These are phyloP conservation scores for Sarocladium strictum DNA, from an alignment of 2,329 filamentous ascomycete species.

Conservation along the genomic window DNA sequence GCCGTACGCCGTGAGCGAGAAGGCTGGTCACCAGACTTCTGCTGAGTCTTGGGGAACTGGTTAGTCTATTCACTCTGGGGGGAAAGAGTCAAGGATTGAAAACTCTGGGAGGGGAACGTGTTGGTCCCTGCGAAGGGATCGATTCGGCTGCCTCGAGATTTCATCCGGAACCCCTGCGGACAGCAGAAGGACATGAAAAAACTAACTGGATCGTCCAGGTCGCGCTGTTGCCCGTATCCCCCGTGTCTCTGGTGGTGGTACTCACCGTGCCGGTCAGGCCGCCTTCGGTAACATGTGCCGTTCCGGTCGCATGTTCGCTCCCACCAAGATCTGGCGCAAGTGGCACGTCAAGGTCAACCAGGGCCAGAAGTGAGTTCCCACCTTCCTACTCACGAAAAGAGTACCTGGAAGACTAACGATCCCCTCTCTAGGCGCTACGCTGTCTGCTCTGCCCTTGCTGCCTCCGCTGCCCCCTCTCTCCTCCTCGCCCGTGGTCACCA, in stretches of 20 bases:
- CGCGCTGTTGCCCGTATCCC: conserved; percentile 99
- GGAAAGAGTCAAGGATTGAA: neutral
- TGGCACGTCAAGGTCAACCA: conserved; percentile 99
- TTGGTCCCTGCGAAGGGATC: too few relatives aligned
- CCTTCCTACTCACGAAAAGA: neutral
- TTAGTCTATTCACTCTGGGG: conserved; percentile 45
- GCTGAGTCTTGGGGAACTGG: conserved; percentile 99
- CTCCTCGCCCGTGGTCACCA: conserved; percentile 96
- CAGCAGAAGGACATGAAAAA: neutral
- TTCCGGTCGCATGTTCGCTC: conserved; percentile 99
- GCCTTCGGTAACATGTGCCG: conserved; percentile 99
- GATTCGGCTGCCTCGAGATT: neutral
- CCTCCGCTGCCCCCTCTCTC: conserved; percentile 89
- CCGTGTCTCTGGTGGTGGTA: conserved; percentile 99
- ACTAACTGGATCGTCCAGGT: conserved; percentile 50
- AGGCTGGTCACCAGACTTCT: conserved; percentile 99
- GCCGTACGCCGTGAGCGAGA: conserved; percentile 99
- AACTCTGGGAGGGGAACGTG: neutral
- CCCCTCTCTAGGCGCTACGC: conserved; percentile 63
- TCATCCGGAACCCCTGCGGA: conserved; percentile 10
- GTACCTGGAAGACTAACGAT: conserved; percentile 30
- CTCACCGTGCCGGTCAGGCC: conserved; percentile 99
- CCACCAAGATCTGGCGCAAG: conserved; percentile 99
- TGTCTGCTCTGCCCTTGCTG: conserved; percentile 93
- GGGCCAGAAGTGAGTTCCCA: conserved; percentile 75